phyloP scores from a whole-genome alignment of 352 stramenopile genomes.

The Pythium aquatile region DNA sequence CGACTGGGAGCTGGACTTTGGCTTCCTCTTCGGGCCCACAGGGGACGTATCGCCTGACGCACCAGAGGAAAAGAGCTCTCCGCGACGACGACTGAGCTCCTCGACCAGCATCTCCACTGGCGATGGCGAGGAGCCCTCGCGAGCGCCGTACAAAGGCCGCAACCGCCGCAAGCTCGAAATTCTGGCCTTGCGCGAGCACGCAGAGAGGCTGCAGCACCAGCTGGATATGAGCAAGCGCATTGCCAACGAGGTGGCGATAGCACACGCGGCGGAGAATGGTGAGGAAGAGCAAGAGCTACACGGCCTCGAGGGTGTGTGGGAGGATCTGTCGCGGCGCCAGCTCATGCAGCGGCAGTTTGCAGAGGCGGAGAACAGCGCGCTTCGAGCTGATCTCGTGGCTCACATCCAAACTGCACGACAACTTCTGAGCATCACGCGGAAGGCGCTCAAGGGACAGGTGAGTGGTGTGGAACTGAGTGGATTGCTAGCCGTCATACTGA shows the following conservation, averaged over 20 bases:
- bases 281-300: neutral
- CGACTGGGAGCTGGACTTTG: constrained; percentile 16
- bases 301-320: constrained; percentile 2
- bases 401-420: constrained; percentile 10
- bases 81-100: neutral
- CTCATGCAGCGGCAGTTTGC: neutral
- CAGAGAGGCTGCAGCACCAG: neutral
- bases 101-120: neutral
- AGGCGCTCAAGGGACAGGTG: neutral
- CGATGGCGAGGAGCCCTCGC: neutral
- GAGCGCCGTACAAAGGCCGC: constrained; percentile 7
- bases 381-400: constrained; percentile 2
- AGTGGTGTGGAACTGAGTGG: neutral
- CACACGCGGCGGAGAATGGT: neutral
- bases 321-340: neutral
- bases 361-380: neutral
- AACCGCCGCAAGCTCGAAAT: constrained; percentile 20
- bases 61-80: neutral
- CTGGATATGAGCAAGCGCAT: neutral
- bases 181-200: constrained; percentile 12
- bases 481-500: too few relatives aligned
- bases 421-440: neutral
- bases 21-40: constrained; percentile 1
- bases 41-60: neutral
- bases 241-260: neutral